phyloP scores from a whole-genome alignment of 345 rosid genomes.

The Heritiera fomes region DNA sequence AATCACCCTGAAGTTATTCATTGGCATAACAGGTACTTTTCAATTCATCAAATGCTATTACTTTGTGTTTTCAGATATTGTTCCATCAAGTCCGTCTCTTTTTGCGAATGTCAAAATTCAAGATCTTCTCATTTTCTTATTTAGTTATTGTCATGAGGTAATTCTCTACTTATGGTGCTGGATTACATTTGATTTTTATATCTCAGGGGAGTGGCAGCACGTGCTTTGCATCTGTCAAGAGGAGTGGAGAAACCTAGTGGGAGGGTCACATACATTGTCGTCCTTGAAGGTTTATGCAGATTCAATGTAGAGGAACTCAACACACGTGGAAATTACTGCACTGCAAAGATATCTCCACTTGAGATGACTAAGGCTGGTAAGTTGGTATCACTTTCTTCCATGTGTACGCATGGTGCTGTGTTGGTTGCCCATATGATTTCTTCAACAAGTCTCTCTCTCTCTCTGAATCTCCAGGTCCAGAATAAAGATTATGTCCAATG shows the following conservation, averaged over 20 bases:
- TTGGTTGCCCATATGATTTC: background rate
- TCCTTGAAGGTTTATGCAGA: conserved; percentile 96
- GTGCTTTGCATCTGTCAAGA: conserved; percentile 94
- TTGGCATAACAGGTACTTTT: conserved; percentile 85
- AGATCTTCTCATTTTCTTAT: background rate
- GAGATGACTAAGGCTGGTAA: conserved; percentile 89
- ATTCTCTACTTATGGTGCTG: conserved; percentile 17
- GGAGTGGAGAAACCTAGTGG: conserved; percentile 99
- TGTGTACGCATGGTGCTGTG: background rate
- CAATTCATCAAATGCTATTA: background rate
- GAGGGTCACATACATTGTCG: conserved; percentile 94
- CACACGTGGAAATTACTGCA: conserved; percentile 84
- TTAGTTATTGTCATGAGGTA: background rate
- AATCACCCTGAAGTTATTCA: conserved; percentile 77
- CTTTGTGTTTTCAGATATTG: conserved; percentile 11
- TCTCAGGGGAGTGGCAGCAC: conserved; percentile 95
- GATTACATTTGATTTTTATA: conserved; percentile 13
- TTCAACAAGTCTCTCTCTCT: conserved; percentile 6
- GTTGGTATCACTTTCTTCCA: conserved; percentile 22
- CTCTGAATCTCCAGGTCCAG: background rate
- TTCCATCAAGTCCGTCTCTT: background rate
- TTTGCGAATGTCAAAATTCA: background rate
- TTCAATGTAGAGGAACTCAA: conserved; percentile 93
- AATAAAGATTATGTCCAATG: conserved; percentile 1
- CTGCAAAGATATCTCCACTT: conserved; percentile 83